Evolutionary conservation across 208 protist species (phyloP).

Genomic region (Wallacemonas sp.): DNA sequence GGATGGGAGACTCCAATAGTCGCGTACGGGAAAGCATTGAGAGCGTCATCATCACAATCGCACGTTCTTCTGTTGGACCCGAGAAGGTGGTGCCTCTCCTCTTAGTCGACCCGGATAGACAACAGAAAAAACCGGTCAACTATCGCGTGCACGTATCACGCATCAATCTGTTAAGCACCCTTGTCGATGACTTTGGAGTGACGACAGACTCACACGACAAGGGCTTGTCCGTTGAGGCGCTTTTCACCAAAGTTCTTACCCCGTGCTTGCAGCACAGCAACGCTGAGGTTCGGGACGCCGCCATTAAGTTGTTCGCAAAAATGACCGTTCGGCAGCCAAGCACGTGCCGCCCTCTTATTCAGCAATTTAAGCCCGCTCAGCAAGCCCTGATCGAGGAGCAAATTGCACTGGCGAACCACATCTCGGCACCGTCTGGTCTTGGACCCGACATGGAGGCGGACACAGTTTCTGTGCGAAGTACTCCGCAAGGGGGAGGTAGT

Average conservation of each 20-base stretch:
- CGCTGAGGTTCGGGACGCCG: slow-evolving; percentile 74
- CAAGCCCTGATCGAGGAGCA: slow-evolving; percentile 74
- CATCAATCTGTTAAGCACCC: slow-evolving; percentile 64
- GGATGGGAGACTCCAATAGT: slow-evolving; percentile 75
- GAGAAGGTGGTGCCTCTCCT: slow-evolving; percentile 55
- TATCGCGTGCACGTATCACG: slow-evolving; percentile 58
- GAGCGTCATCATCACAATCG: slow-evolving; percentile 45
- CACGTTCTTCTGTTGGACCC: slow-evolving; percentile 46
- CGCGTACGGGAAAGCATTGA: slow-evolving; percentile 70
- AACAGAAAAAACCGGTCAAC: slow-evolving; percentile 56
- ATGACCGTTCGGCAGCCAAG: slow-evolving; percentile 41
- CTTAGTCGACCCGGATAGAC: slow-evolving; percentile 61
- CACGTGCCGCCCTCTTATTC: slow-evolving; percentile 27
- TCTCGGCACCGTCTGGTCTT: not conserved
- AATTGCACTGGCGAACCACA: slow-evolving; percentile 16
- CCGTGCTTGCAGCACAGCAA: slow-evolving; percentile 77
- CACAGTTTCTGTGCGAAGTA: slow-evolving; percentile 19
- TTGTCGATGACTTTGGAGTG: slow-evolving; percentile 77
- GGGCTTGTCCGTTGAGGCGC: slow-evolving; percentile 41
- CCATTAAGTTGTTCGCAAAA: slow-evolving; percentile 71
- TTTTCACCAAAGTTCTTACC: slow-evolving; percentile 63
- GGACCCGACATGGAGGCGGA: slow-evolving; percentile 17
- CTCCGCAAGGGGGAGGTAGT: not conserved
- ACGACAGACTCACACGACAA: slow-evolving; percentile 14
- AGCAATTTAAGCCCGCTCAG: slow-evolving; percentile 74